phyloP scores from a whole-genome alignment of 129 eudicot genomes.

The Chrysanthemum lavandulifolium region DNA sequence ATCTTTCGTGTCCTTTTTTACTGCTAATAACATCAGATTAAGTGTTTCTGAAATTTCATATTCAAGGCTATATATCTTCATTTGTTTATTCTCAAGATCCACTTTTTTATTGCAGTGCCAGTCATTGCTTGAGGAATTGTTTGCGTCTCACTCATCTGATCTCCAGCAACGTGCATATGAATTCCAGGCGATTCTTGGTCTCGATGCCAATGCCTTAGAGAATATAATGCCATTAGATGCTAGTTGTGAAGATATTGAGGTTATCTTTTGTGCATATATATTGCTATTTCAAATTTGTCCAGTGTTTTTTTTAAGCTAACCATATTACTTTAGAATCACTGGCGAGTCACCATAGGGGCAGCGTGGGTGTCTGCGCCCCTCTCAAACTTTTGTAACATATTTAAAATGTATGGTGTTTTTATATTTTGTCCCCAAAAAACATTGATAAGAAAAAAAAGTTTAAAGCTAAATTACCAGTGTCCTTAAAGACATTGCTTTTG shows the following conservation, averaged over 20 bases:
- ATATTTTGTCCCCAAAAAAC: no score
- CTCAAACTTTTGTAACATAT: no score
- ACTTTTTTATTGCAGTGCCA: constrained; percentile 61
- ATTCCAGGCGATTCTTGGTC: constrained; percentile 65
- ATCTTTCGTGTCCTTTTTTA: constrained; percentile 1
- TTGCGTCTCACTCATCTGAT: constrained; percentile 93
- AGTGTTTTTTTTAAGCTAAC: not conserved
- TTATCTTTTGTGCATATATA: constrained; percentile 24
- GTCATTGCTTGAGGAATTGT: constrained; percentile 77
- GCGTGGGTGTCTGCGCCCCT: no score
- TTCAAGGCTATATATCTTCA: not conserved
- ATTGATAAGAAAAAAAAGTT: no score
- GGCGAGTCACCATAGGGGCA: no score
- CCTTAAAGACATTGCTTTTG: no score
- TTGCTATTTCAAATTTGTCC: constrained; percentile 1
- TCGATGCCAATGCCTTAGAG: constrained; percentile 67
- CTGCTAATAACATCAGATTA: not conserved
- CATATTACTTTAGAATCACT: not conserved
- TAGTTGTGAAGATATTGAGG: constrained; percentile 96
- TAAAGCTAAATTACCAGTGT: no score
- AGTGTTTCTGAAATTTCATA: not conserved
- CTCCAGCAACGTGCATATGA: constrained; percentile 99
- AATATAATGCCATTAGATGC: constrained; percentile 88
- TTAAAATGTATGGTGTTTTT: no score
- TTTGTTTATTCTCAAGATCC: constrained; percentile 6